phyloP scores from a whole-genome alignment of 2,329 filamentous ascomycete species.

The Neonectria ditissima region DNA sequence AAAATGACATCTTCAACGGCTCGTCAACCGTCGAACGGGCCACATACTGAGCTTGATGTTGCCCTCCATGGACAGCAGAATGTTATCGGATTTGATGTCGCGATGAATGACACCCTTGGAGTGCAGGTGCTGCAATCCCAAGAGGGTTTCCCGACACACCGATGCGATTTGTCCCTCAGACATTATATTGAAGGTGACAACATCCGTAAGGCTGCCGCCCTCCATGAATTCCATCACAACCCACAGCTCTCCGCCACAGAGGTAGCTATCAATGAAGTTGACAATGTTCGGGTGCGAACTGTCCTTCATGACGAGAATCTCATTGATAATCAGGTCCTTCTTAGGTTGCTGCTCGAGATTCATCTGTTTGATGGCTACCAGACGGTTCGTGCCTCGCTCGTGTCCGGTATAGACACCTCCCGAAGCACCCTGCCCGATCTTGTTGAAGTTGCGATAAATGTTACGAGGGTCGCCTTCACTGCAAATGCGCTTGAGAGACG shows the following conservation, averaged over 20 bases:
- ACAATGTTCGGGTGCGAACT: slow-evolving; percentile 99
- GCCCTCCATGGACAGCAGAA: slow-evolving; percentile 90
- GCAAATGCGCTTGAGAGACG: slow-evolving; percentile 88
- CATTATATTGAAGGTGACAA: slow-evolving; percentile 99
- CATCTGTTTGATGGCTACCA: slow-evolving; percentile 99
- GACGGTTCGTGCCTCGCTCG: slow-evolving; percentile 83
- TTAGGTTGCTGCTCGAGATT: slow-evolving; percentile 98
- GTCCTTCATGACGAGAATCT: slow-evolving; percentile 99
- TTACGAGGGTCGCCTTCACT: slow-evolving; percentile 89
- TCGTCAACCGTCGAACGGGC: background rate
- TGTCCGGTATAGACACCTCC: slow-evolving; percentile 95
- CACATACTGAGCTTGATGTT: slow-evolving; percentile 95
- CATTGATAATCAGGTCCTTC: slow-evolving; percentile 99
- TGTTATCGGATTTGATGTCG: slow-evolving; percentile 99
- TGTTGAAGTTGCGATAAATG: slow-evolving; percentile 87
- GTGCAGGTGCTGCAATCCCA: slow-evolving; percentile 93
- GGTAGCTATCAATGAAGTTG: slow-evolving; percentile 98
- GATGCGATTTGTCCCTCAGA: slow-evolving; percentile 96
- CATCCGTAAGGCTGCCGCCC: slow-evolving; percentile 95
- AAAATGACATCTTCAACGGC: background rate
- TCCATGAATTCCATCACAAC: slow-evolving; percentile 99
- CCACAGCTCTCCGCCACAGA: slow-evolving; percentile 92
- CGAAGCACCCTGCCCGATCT: slow-evolving; percentile 97
- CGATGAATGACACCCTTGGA: slow-evolving; percentile 98
- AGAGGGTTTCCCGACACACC: slow-evolving; percentile 92